Percentiles rank a stretch among this genome's conserved stretches.
These are phyloP conservation scores for Cryphonectria naterciae DNA, from an alignment of 2,329 filamentous ascomycete species.

Conservation along the genomic window DNA sequence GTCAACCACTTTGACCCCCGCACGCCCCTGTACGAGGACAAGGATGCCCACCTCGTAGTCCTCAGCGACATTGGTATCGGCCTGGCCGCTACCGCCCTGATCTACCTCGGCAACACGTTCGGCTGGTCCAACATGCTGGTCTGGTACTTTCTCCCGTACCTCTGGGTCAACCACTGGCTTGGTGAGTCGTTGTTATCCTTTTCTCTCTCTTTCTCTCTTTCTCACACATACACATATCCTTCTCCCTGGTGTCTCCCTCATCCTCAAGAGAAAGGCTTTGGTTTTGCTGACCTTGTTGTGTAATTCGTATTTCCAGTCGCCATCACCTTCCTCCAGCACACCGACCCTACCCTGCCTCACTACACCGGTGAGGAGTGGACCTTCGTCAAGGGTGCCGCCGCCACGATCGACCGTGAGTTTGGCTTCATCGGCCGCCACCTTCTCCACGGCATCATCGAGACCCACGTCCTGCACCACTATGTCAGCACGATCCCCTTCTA, in stretches of 20 bases:
- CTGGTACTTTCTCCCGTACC: slow-evolving; percentile 94
- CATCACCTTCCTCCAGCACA: slow-evolving; percentile 97
- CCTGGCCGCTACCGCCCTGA: slow-evolving; percentile 64
- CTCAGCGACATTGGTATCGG: slow-evolving; percentile 83
- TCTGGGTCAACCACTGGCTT: slow-evolving; percentile 99
- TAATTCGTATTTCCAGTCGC: slow-evolving; percentile 64
- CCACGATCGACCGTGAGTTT: slow-evolving; percentile 96
- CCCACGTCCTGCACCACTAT: slow-evolving; percentile 97
- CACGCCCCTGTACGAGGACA: slow-evolving; percentile 89
- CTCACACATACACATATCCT: no score
- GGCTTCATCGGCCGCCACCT: slow-evolving; percentile 91
- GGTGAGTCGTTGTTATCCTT: slow-evolving; percentile 62
- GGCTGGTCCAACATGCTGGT: slow-evolving; percentile 87
- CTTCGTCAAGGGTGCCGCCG: slow-evolving; percentile 89
- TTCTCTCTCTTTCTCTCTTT: background rate
- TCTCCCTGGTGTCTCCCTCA: background rate
- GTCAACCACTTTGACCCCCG: slow-evolving; percentile 95
- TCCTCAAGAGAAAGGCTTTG: background rate
- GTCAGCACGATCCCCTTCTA: slow-evolving; percentile 96
- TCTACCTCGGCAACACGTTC: slow-evolving; percentile 73
- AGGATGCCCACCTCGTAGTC: slow-evolving; percentile 84
- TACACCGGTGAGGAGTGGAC: slow-evolving; percentile 88
- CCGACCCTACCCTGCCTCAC: slow-evolving; percentile 90
- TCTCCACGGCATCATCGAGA: slow-evolving; percentile 96
- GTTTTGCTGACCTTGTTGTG: slow-evolving; percentile 7